Conservation (phyloP, 768 basidiomycete genomes). For the Phallus indusiatus region DNA sequence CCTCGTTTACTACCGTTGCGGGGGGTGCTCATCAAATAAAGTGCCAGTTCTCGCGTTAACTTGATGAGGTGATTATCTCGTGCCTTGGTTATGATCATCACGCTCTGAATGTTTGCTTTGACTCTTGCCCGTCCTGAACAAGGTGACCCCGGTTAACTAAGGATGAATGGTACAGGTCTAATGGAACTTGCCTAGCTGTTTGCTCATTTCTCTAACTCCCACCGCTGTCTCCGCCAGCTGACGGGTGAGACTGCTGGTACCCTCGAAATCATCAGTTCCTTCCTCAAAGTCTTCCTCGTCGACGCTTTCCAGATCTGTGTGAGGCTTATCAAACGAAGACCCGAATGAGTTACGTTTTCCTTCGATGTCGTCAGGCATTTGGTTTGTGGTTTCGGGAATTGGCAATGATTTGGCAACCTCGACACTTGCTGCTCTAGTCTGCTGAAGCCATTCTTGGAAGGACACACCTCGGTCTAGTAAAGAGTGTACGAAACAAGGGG, state of each 20-base stretch:
- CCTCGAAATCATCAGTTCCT: slow-evolving; percentile 47
- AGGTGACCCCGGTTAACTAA: not conserved
- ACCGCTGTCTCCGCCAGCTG: slow-evolving; percentile 96
- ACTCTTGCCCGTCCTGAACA: slow-evolving; percentile 79
- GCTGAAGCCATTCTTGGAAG: slow-evolving; percentile 59
- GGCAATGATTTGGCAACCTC: slow-evolving; percentile 14
- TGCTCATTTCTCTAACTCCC: slow-evolving; percentile 97
- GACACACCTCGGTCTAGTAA: slow-evolving; percentile 78
- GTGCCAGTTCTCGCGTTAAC: slow-evolving; percentile 85
- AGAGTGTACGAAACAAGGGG: slow-evolving; percentile 91
- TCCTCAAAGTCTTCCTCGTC: slow-evolving; percentile 17
- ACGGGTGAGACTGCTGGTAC: slow-evolving; percentile 71
- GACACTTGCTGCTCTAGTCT: slow-evolving; percentile 13
- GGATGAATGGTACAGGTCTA: slow-evolving; percentile 9
- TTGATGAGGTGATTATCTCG: slow-evolving; percentile 94
- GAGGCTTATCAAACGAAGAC: not conserved
- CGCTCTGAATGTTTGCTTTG: slow-evolving; percentile 81
- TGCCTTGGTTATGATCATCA: slow-evolving; percentile 96
- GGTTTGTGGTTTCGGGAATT: slow-evolving; percentile 14
- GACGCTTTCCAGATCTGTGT: not conserved
- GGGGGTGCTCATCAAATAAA: slow-evolving; percentile 92
- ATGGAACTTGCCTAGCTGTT: slow-evolving; percentile 72
- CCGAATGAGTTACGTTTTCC: not conserved
- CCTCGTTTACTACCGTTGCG: slow-evolving; percentile 56
- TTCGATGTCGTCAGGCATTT: slow-evolving; percentile 15